Evolutionary conservation across 2,329 filamentous ascomycete genomes (phyloP), one percentile per base, ranked within the genome.

Genomic region (Cladosporium austrohemisphaericum): DNA sequence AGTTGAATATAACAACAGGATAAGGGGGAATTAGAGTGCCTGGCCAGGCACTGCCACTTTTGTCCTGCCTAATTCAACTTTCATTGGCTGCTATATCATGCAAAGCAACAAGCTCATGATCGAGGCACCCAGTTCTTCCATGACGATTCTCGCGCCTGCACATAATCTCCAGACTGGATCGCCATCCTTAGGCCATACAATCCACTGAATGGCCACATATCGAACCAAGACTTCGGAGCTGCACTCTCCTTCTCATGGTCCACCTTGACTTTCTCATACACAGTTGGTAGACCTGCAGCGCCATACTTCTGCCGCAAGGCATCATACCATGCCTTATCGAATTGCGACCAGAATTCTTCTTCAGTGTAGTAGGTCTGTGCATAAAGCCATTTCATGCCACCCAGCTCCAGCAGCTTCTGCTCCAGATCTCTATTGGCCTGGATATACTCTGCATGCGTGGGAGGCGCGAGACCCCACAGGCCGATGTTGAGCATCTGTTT

Each of bases 381-480:
- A 67, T 95, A 94, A 10, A 94, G 73, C 85, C 88, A 93, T 71
- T 94, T 94, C 72, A 86, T 80, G 2, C 88, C 89, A 38, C 83
- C 83, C 1, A 93, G 76, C 55, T 81, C 75, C 40, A 73, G 72
- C 3, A 91, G 78, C 62, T 85, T 85, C 16, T 72, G 69, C 70
- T 94, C 89, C 16, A 94, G 75, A 35, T 75, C 76, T 25, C 84
- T 78, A 68, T 94, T 94, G 57, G 80, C 79, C 31, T 68, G 64
- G 2, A 91, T 74, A 60, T 91, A 91, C n/a, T 75, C 74, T 1
- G 68, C 66, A 47, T 68, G 60, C 41, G 77, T 64, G 2, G 72
- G 65, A 2, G 84, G 81, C 6, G 85, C 87, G 66, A 71, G 71
- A 0, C 81, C 80, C 81, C 81, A 85, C 41, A 85, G 70, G 1